Conservation (phyloP, 805 yeast genomes). For the Starmerella floricola region DNA sequence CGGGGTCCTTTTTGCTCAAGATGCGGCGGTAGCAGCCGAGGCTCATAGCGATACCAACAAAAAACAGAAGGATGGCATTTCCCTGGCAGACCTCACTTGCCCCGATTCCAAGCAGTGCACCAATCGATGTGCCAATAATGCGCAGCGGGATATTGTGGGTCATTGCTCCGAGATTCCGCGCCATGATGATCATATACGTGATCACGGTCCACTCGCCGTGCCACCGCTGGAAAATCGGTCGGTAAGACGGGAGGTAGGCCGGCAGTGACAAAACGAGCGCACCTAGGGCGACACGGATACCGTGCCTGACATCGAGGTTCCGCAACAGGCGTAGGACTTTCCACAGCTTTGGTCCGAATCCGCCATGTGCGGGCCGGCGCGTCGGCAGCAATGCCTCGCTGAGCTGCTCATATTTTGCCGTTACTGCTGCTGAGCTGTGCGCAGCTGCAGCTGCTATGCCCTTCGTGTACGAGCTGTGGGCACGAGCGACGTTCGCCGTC, state of each 20-base stretch:
- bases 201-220: constrained; percentile 77
- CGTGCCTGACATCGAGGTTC: constrained; percentile 62
- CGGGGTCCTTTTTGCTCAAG: constrained; percentile 34
- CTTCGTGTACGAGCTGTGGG: not conserved
- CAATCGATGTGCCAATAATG: constrained; percentile 60
- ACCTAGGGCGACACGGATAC: constrained; percentile 68
- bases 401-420: constrained; percentile 9
- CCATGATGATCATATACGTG: constrained; percentile 75
- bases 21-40: constrained; percentile 42
- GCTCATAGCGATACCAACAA: constrained; percentile 34
- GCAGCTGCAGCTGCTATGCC: not conserved
- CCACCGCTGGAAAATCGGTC: constrained; percentile 48
- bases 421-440: not conserved
- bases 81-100: constrained; percentile 36
- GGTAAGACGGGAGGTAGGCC: constrained; percentile 50
- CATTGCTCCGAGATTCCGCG: constrained; percentile 74
- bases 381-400: constrained; percentile 17
- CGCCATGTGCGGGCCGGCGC: constrained; percentile 11
- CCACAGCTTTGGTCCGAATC: constrained; percentile 28
- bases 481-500: constrained; percentile 1
- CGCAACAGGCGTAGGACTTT: constrained; percentile 38
- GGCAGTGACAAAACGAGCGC: constrained; percentile 52
- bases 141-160: constrained; percentile 45
- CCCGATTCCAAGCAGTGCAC: constrained; percentile 49
- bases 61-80: constrained; percentile 42